Evolutionary conservation across 192 early-diverging fungal genomes (phyloP).

Genomic region (Mortierella antarctica): DNA sequence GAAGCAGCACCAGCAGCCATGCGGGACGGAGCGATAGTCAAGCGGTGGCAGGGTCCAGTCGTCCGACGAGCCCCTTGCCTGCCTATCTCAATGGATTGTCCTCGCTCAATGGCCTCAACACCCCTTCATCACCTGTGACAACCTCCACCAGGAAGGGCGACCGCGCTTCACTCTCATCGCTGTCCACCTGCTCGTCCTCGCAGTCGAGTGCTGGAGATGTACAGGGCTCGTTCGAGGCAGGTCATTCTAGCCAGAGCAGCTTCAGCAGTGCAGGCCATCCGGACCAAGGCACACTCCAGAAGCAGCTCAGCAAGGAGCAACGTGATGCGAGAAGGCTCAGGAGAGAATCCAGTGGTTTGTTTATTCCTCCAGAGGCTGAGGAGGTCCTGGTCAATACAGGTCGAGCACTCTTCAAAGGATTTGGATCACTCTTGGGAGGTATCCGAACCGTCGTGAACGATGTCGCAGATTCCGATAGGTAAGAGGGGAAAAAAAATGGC

Average conservation of each 20-base stretch:
- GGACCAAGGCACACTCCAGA: background rate
- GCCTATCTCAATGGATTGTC: constrained; percentile 25
- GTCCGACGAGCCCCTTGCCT: constrained; percentile 43
- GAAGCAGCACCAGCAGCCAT: constrained; percentile 28
- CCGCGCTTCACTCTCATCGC: constrained; percentile 35
- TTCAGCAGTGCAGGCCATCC: constrained; percentile 37
- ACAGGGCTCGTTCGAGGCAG: constrained; percentile 25
- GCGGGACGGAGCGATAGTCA: constrained; percentile 2
- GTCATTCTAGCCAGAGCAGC: constrained; percentile 51
- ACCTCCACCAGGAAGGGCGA: constrained; percentile 15
- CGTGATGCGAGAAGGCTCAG: constrained; percentile 26
- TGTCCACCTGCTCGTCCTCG: constrained; percentile 45
- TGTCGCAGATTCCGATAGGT: constrained; percentile 46
- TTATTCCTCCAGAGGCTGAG: constrained; percentile 47
- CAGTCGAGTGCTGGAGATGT: constrained; percentile 33
- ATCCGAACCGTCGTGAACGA: constrained; percentile 48
- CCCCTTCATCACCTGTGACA: constrained; percentile 12
- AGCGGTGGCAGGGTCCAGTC: constrained; percentile 4
- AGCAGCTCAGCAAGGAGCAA: constrained; percentile 13
- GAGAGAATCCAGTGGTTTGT: constrained; percentile 39
- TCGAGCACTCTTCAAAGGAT: constrained; percentile 47
- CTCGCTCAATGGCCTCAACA: constrained; percentile 31
- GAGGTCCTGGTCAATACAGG: constrained; percentile 50
- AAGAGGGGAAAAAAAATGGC: background rate
- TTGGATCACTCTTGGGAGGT: constrained; percentile 39